Evolutionary conservation across 768 basidiomycete genomes (phyloP).

Genomic region (Auriculariales sp.): DNA sequence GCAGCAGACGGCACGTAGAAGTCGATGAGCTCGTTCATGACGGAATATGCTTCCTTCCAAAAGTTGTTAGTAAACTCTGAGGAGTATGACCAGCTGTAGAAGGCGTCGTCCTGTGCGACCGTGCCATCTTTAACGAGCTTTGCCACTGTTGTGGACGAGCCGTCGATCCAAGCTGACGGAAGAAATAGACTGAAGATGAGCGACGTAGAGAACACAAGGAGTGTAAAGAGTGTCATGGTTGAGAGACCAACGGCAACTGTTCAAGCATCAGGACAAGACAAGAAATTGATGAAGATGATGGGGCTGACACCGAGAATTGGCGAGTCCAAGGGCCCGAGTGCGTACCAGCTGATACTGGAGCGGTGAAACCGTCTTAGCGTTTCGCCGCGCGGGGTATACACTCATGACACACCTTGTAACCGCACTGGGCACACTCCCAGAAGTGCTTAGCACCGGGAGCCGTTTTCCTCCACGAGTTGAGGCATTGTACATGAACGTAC

Average conservation of each 20-base stretch:
- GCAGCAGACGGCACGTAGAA: not conserved
- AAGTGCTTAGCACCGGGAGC: slow-evolving; percentile 53
- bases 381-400: not conserved
- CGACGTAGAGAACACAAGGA: slow-evolving; percentile 53
- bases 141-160: not conserved
- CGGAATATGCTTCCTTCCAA: not conserved
- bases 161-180: slow-evolving; percentile 40
- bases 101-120: slow-evolving; percentile 11
- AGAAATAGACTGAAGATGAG: slow-evolving; percentile 56
- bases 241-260: slow-evolving; percentile 51
- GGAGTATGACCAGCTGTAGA: slow-evolving; percentile 31
- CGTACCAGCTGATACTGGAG: slow-evolving; percentile 55
- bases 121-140: not conserved
- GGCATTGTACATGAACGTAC: slow-evolving; percentile 71
- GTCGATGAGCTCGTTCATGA: not conserved
- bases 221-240: slow-evolving; percentile 46
- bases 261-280: slow-evolving; percentile 1
- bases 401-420: slow-evolving; percentile 29
- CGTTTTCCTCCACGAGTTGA: slow-evolving; percentile 57
- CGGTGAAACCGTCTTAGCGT: not conserved
- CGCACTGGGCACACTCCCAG: slow-evolving; percentile 70
- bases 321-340: slow-evolving; percentile 54
- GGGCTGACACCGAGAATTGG: slow-evolving; percentile 55
- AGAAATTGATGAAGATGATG: not conserved
- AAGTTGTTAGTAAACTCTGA: slow-evolving; percentile 35